Evolutionary conservation across 164 flowering plant genomes (phyloP).

Genomic region (Magnolia changhungtana): DNA sequence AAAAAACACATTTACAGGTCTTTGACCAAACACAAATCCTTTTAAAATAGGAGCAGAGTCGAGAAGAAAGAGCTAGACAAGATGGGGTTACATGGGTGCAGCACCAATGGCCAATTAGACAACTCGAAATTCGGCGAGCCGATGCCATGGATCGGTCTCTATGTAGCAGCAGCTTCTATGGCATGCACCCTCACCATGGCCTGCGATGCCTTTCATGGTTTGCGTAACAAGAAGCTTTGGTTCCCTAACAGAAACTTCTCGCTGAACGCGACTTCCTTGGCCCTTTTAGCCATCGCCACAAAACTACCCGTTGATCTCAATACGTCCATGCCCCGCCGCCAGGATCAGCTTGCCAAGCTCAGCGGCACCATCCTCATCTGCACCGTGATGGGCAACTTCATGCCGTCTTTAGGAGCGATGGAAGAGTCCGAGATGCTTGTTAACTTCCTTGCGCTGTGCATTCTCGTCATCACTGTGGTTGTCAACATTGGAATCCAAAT

Average conservation of each 20-base stretch:
- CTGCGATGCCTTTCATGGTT: not conserved
- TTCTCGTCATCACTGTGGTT: slow-evolving; percentile 9
- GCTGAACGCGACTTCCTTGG: slow-evolving; percentile 8
- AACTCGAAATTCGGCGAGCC: not conserved
- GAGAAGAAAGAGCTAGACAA: not conserved
- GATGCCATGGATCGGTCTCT: slow-evolving; percentile 6
- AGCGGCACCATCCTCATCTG: slow-evolving; percentile 11
- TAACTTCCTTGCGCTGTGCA: slow-evolving; percentile 7
- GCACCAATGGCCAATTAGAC: not conserved
- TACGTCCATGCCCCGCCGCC: slow-evolving; percentile 11
- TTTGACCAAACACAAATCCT: too few species aligned
- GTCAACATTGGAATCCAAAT: slow-evolving; percentile 15
- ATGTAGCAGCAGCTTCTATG: slow-evolving; percentile 4
- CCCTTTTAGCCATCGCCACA: slow-evolving; percentile 9
- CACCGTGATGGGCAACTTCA: slow-evolving; percentile 1
- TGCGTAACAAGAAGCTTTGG: slow-evolving; percentile 2
- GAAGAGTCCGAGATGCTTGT: not conserved
- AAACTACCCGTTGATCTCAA: slow-evolving; percentile 11
- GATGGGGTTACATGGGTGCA: not conserved
- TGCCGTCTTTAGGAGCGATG: slow-evolving; percentile 10
- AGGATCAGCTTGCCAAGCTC: slow-evolving; percentile 17
- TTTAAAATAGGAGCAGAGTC: too few species aligned
- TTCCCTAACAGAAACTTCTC: slow-evolving; percentile 9
- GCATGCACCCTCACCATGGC: slow-evolving; percentile 5
- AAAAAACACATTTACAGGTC: too few species aligned